phyloP scores from a whole-genome alignment of 2,329 filamentous ascomycete species.

The Fusarium continuum region DNA sequence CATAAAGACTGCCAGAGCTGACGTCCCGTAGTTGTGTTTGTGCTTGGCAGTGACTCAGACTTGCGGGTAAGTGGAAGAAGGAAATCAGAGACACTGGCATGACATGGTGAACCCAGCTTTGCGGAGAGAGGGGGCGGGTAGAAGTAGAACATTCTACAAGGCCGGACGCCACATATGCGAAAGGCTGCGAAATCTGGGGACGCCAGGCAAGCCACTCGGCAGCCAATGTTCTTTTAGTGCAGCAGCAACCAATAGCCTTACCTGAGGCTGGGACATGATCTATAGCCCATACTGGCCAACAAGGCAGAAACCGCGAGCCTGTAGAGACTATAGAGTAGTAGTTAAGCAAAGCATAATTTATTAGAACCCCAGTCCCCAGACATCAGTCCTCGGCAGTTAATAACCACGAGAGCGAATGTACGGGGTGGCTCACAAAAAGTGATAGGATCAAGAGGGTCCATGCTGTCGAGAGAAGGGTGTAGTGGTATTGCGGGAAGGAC shows the following conservation, averaged over 20 bases:
- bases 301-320: neutral
- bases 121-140: conserved; percentile 31
- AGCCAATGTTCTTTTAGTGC: conserved; percentile 7
- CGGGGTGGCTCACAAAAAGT: conserved; percentile 15
- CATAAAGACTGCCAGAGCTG: conserved; percentile 4
- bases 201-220: conserved; percentile 35
- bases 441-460: conserved; percentile 3
- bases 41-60: conserved; percentile 13
- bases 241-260: conserved; percentile 16
- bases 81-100: conserved; percentile 17
- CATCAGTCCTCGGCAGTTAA: conserved; percentile 33
- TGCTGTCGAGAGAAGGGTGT: conserved; percentile 25
- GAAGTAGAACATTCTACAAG: conserved; percentile 34
- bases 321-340: too few relatives aligned
- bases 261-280: conserved; percentile 8
- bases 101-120: conserved; percentile 22
- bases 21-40: conserved; percentile 20
- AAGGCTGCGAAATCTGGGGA: conserved; percentile 35
- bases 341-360: neutral
- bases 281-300: conserved; percentile 2
- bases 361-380: neutral
- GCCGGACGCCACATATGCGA: conserved; percentile 29
- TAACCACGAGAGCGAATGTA: conserved; percentile 22
- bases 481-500: conserved; percentile 21
- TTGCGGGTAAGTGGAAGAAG: conserved; percentile 5